These are phyloP conservation scores for Paramecium pentaurelia DNA, from an alignment of 73 alveolate genomes.

Conservation along the genomic window DNA sequence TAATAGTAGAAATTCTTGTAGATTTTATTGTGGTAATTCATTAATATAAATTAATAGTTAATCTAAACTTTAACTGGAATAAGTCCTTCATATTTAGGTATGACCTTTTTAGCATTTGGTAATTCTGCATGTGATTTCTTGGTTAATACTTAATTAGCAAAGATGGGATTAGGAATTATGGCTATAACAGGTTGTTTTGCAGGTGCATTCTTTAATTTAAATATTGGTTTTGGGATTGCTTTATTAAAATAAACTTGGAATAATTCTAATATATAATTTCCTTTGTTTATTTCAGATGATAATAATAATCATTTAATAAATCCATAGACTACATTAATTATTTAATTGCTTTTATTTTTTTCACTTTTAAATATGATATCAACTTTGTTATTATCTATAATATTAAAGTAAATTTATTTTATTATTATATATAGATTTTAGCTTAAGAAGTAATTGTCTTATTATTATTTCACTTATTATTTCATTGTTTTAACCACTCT, in stretches of 20 bases:
- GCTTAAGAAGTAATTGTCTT: neutral
- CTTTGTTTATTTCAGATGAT: neutral
- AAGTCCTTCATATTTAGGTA: constrained; percentile 85
- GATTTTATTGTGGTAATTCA: constrained; percentile 12
- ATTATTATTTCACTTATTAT: neutral
- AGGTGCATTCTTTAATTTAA: constrained; percentile 91
- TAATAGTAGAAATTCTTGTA: neutral
- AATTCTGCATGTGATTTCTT: constrained; percentile 95
- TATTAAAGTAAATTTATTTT: neutral
- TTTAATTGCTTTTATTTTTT: neutral
- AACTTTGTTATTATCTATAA: neutral
- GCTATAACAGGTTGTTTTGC: constrained; percentile 98
- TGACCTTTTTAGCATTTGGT: constrained; percentile 97
- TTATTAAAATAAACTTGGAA: constrained; percentile 62
- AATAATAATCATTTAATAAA: neutral
- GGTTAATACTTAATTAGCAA: constrained; percentile 88
- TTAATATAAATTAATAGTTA: constrained; percentile 56
- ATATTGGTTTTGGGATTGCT: constrained; percentile 93
- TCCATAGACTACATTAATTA: neutral
- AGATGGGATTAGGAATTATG: constrained; percentile 94
- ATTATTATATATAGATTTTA: neutral
- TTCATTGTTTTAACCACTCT: neutral
- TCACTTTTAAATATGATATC: neutral
- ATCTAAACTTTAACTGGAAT: constrained; percentile 75
- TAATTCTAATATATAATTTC: neutral